Base-by-base conservation (phyloP, 805 yeast species). In the Spathaspora sp. region DNA sequence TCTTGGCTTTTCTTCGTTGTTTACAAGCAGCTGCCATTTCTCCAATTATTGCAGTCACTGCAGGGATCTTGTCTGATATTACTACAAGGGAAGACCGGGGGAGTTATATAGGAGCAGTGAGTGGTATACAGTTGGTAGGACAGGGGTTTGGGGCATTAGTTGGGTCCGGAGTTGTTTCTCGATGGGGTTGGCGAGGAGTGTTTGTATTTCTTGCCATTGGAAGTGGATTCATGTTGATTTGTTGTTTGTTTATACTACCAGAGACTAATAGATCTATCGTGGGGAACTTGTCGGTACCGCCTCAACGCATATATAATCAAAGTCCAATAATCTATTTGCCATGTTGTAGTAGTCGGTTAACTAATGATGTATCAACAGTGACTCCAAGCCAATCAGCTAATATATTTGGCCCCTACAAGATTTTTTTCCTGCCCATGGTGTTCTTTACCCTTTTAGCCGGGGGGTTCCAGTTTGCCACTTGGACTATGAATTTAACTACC, bases 141-240 rank as follows among this genome's bases (percentile, higher is more conserved):
- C 86, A 85, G 58, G 89, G 87, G 1, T 75, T 89, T 55, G 91
- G 94, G 14, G 90, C 94, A 0, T 69, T 90, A 17, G 67, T 89
- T 19, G 62, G 87, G 74, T 72, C 81, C 3, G 76, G 79, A 18
- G 44, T 68, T 17, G 58, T 61, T 3, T 42, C 60, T 18, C 47
- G 61, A 14, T 68, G 63, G 58, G 60, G 58, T 16, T 89, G 96
- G 96, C 73, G 90, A 55, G 82, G 89, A 0, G 78, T 84, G 12
- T 86, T 86, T 58, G 85, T 89, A 83, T 85, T 87, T 54, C 66
- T 87, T 47, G 81, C 86, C 1, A 81, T 86, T 19, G 80, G 84
- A 6, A 78, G 84, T 28, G 84, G 84, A 3, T 48, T 65, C 2
- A 68, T 78, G 12, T 51, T 75, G 3, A 31, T 77, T 7, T 51